Evolutionary conservation across 2,329 filamentous ascomycete species (phyloP), one percentile per base, ranked within the genome.

Genomic region (Talaromyces funiculosus): DNA sequence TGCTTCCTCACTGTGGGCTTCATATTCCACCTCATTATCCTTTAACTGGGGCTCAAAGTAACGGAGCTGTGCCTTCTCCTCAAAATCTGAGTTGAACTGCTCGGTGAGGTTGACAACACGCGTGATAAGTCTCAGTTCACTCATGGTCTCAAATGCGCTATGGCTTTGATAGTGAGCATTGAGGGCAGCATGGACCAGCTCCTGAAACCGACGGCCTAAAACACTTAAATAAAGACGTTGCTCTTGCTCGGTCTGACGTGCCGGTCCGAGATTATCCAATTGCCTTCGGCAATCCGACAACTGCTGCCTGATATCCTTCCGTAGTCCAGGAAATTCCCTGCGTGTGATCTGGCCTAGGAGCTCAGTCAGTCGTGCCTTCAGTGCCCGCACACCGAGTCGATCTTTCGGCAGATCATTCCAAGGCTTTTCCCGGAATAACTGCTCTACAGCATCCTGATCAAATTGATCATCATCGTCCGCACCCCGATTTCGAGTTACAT

Each of bases 381-480:
- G 63, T 0, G 78, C 68, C 0, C 67, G 64, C 35, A 81, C 72
- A 2, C 80, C 81, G 20, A 76, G 72, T 18, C 73, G 70, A 16
- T 77, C 74, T 29, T 67, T 64, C 1, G 71, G 66, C 2, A 81
- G 55, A 1, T 53, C 57, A 14, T 68, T 74, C 77, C 55, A 57
- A 1, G 73, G 74, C 14, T 59, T 53, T 59, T 59, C 43, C 26
- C 20, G 47, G 47, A 59, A 59, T 22, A 59, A 29, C 35, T 59
- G 45, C 18, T 59, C 57, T 40, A 31, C 45, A 53, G 57, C 31
- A 0, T 55, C 29, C 9, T 59, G 62, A 9, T 63, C 62, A 59
- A 77, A 76, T 64, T 79, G 77, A 0, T 59, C 59, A 5, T 62
- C 60, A 59, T 81, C 79, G 2, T 67, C 58, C 0, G 59, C 53